phyloP scores from a whole-genome alignment of 139 green algal genomes.

The Chlamydomonas asymmetrica region DNA sequence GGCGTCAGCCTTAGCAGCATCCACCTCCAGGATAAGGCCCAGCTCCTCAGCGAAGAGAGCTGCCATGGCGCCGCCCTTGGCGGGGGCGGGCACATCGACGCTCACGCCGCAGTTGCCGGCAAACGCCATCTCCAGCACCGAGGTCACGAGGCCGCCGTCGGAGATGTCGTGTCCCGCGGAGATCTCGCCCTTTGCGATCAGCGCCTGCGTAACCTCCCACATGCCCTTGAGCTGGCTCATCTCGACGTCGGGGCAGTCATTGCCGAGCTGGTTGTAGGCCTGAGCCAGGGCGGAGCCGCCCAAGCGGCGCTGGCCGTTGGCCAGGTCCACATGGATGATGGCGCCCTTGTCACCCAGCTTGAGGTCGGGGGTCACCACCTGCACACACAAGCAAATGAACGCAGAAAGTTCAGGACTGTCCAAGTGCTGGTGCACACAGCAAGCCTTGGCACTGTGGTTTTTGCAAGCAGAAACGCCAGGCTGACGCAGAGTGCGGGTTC shows the following conservation, averaged over 20 bases:
- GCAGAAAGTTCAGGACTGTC: too few species aligned
- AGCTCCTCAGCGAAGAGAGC: conserved; percentile 96
- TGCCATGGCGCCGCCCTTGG: conserved; percentile 41
- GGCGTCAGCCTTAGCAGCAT: conserved; percentile 39
- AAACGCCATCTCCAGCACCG: conserved; percentile 97
- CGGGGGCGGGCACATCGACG: conserved; percentile 62
- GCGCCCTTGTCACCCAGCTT: conserved; percentile 66
- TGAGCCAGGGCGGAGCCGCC: conserved; percentile 91
- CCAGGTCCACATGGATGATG: conserved; percentile 94
- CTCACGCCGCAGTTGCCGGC: conserved; percentile 68
- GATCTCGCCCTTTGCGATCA: conserved; percentile 73
- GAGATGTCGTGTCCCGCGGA: conserved; percentile 93
- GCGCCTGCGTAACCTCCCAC: conserved; percentile 82
- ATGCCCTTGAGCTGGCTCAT: conserved; percentile 64
- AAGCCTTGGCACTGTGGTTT: too few species aligned
- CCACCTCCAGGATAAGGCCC: conserved; percentile 93
- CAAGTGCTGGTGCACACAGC: too few species aligned
- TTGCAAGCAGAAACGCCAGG: too few species aligned
- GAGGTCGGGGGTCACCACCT: conserved; percentile 72
- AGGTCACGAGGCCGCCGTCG: conserved; percentile 86
- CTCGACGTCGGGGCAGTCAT: conserved; percentile 84
- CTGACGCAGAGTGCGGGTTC: too few species aligned
- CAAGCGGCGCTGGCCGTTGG: conserved; percentile 61
- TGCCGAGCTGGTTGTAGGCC: conserved; percentile 71
- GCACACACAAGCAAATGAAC: too few species aligned